Base-by-base conservation (phyloP, 257 asterid species). In the Ophiorrhiza pumila region DNA sequence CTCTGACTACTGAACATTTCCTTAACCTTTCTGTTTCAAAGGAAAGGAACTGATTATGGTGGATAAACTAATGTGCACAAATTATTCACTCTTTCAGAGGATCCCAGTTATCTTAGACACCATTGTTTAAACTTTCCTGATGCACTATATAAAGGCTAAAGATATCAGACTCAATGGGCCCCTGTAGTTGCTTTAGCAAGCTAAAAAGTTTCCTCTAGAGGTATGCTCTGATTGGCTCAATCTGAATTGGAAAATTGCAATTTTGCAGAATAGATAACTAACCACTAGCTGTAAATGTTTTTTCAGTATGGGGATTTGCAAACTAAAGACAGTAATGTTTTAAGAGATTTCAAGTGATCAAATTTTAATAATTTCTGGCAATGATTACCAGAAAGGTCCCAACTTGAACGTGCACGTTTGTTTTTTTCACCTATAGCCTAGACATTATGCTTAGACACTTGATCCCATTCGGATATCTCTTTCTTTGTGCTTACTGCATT, bases 401-500 rank as follows among this genome's bases (percentile, higher is more conserved):
- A 22, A 32, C 42, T 42, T 52, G 18, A 65, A 2, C 8, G 37
- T n/a, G n/a, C 3, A 10, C 7, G 14, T 8, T 20, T 29, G 43
- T 29, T 31, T 11, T 43, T 17, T 46, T 47, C 49, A 71, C 23
- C 25, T 29, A 71, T 57, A 32, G 29, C 49, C 60, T 23, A 41
- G 20, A 64, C 52, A n/a, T 39, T 0, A 41, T 7, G 29, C 31
- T 1, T 34, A 32, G 69, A 41, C 70, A 72, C 62, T 46, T 32
- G 6, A 67, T 66, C 20, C 57, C 42, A 45, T 57, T 67, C n/a
- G 8, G 41, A 57, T 71, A 45, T 52, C 49, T 74, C 72, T 77
- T 32, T 37, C 39, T 41, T 77, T 85, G 87, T 85, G 95, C 81
- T 84, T 69, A 83, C 85, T 83, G 87, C 85, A 80, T 85, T 72